Percentiles rank a stretch among this genome's conserved stretches.
Evolutionary conservation across 371 early-diverging fungal species (phyloP).

Genomic region (Entomophthora muscae): DNA sequence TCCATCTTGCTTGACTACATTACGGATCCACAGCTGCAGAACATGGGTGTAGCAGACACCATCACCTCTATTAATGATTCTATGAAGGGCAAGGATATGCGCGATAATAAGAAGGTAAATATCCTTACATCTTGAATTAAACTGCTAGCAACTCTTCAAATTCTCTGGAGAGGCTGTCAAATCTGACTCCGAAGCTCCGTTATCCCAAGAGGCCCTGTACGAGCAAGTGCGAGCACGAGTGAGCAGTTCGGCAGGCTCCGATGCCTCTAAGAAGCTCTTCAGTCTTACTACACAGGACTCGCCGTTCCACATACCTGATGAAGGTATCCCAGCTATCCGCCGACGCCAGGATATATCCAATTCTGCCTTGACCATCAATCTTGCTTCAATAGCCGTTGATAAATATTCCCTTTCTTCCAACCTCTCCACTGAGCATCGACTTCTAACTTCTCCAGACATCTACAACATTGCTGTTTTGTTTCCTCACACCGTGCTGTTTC

Average conservation of each 20-base stretch:
- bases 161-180: constrained; percentile 25
- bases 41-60: constrained; percentile 15
- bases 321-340: not conserved
- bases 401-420: constrained; percentile 35
- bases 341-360: not conserved
- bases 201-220: too few relatives aligned
- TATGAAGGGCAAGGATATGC: constrained; percentile 16
- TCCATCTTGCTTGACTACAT: constrained; percentile 51
- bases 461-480: constrained; percentile 50
- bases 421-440: constrained; percentile 40
- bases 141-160: constrained; percentile 19
- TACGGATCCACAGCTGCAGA: constrained; percentile 27
- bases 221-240: not conserved
- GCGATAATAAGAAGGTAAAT: constrained; percentile 9
- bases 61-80: constrained; percentile 27
- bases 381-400: constrained; percentile 33
- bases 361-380: not conserved
- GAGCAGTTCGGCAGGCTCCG: not conserved
- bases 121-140: not conserved
- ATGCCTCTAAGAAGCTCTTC: not conserved
- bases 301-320: not conserved
- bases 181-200: constrained; percentile 8
- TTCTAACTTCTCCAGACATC: constrained; percentile 45
- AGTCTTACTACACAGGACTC: not conserved
- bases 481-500: constrained; percentile 44